Conservation (phyloP, 805 yeast species). For the Candida piceae region DNA sequence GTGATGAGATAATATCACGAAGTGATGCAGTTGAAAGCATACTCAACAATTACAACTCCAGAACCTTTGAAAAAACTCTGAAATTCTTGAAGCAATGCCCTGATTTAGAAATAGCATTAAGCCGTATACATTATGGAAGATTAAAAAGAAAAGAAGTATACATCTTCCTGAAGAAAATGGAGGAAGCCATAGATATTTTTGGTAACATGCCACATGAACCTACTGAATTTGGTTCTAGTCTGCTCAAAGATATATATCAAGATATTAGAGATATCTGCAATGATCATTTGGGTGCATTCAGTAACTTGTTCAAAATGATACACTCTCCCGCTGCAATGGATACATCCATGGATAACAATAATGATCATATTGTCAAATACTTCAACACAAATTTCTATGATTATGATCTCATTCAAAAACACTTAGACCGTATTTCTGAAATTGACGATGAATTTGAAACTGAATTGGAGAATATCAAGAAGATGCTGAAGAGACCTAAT, state of each 20-base stretch:
- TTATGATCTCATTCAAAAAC: slow-evolving; percentile 28
- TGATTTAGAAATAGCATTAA: slow-evolving; percentile 56
- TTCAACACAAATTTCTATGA: slow-evolving; percentile 42
- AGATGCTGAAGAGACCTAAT: slow-evolving; percentile 48
- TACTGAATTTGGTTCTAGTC: too few species aligned
- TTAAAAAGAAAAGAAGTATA: slow-evolving; percentile 59
- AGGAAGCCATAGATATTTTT: slow-evolving; percentile 33
- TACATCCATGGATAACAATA: slow-evolving; percentile 39
- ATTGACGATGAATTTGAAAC: slow-evolving; percentile 44
- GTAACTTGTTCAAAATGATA: slow-evolving; percentile 42
- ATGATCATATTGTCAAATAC: slow-evolving; percentile 31
- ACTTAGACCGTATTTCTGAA: slow-evolving; percentile 37
- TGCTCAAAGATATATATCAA: slow-evolving; percentile 18
- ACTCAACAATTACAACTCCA: slow-evolving; percentile 32
- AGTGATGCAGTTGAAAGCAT: slow-evolving; percentile 54
- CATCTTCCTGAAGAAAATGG: slow-evolving; percentile 43
- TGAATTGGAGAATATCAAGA: slow-evolving; percentile 47
- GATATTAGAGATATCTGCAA: slow-evolving; percentile 11
- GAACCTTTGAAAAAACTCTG: slow-evolving; percentile 29
- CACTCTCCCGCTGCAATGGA: slow-evolving; percentile 48
- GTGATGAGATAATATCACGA: slow-evolving; percentile 53
- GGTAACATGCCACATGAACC: too few species aligned
- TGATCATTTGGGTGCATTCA: slow-evolving; percentile 22
- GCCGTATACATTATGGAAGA: slow-evolving; percentile 54
- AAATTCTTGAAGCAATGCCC: slow-evolving; percentile 30